Percentiles rank a stretch among this genome's conserved stretches.
Conservation (phyloP, 306 rosid species). For the Elaeagnus macrophylla region DNA sequence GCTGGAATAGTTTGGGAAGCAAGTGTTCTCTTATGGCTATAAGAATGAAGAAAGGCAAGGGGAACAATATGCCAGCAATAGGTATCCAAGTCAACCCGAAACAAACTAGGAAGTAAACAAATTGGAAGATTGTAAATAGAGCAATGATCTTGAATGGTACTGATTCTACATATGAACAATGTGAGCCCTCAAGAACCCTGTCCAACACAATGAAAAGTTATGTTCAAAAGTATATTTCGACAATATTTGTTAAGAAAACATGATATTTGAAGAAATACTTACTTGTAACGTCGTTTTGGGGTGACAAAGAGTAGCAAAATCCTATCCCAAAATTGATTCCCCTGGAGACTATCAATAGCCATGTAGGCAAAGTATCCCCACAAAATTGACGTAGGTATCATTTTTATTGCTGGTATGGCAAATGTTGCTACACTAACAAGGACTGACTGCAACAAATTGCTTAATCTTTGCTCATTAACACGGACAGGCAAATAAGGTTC, state of each 20-base stretch:
- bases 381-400: constrained; percentile 36
- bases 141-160: constrained; percentile 37
- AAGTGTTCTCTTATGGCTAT: constrained; percentile 30
- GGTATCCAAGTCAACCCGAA: constrained; percentile 47
- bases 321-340: constrained; percentile 44
- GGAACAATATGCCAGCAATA: constrained; percentile 44
- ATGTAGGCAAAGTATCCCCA: constrained; percentile 51
- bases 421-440: constrained; percentile 24
- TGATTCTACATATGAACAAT: constrained; percentile 29
- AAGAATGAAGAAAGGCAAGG: constrained; percentile 42
- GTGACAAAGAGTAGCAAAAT: constrained; percentile 32
- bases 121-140: constrained; percentile 30
- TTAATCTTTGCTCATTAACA: constrained; percentile 45
- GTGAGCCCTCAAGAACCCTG: constrained; percentile 41
- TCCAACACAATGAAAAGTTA: constrained; percentile 1
- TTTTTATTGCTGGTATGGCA: constrained; percentile 23
- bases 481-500: constrained; percentile 40
- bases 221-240: not conserved
- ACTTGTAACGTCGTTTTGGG: constrained; percentile 37
- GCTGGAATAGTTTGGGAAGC: constrained; percentile 32
- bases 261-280: not conserved
- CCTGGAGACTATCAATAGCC: constrained; percentile 47
- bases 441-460: constrained; percentile 34
- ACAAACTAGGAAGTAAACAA: constrained; percentile 30
- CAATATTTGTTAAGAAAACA: not conserved